A percentile compares a stretch with the other conserved stretches of the same genome.
Evolutionary conservation across 441 rosid genomes (phyloP).

Genomic region (Gossypium lobatum): DNA sequence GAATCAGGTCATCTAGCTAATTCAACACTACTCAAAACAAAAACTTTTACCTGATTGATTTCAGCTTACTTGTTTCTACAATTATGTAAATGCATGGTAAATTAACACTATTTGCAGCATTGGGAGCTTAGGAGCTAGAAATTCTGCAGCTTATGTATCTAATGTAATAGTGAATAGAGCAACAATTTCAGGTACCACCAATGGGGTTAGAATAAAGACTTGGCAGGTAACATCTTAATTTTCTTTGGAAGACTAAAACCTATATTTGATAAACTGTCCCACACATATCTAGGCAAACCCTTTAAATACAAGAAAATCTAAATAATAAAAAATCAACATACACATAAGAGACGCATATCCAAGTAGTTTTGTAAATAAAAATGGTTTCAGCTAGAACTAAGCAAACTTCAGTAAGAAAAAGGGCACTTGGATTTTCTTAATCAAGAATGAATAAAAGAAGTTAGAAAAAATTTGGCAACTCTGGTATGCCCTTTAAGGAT

Average conservation of each 20-base stretch:
- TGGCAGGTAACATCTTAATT: slow-evolving; percentile 71
- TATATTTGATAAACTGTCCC: neutral
- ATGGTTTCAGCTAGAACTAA: neutral
- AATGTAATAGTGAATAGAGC: slow-evolving; percentile 68
- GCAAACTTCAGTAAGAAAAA: neutral
- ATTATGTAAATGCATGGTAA: too few species aligned
- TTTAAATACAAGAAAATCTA: neutral
- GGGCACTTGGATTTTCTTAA: neutral
- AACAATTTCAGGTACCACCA: slow-evolving; percentile 62
- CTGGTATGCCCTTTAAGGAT: neutral
- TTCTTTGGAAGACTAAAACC: neutral
- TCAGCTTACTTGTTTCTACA: neutral
- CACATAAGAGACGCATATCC: neutral
- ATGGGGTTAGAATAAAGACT: slow-evolving; percentile 89
- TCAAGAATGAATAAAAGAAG: neutral
- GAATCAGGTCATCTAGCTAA: slow-evolving; percentile 55
- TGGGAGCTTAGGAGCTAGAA: slow-evolving; percentile 79
- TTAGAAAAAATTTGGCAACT: neutral
- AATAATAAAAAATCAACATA: neutral
- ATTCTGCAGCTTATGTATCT: slow-evolving; percentile 66
- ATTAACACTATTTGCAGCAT: slow-evolving; percentile 36
- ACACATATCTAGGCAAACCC: neutral
- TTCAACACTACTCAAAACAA: slow-evolving; percentile 8
- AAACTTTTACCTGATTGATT: slow-evolving; percentile 22
- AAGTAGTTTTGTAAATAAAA: neutral